A percentile compares a stretch with the other conserved stretches of the same genome.
These are phyloP conservation scores for Musa itinerans DNA, from an alignment of 176 grass and related monocot genomes.

Conservation along the genomic window DNA sequence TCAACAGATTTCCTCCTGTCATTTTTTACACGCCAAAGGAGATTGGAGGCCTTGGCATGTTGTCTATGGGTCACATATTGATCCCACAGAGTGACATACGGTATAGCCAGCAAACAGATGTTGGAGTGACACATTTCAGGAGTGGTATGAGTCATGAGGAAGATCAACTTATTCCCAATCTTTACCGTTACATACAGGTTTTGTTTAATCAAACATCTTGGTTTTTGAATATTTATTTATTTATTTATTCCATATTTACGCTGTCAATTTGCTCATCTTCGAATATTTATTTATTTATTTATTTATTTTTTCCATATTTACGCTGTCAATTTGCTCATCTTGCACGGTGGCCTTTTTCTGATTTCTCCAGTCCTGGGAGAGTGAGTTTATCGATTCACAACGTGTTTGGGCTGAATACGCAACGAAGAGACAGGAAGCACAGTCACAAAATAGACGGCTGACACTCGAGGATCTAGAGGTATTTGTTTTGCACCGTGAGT, in stretches of 20 bases:
- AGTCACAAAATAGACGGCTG: slow-evolving; percentile 80
- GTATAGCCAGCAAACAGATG: slow-evolving; percentile 95
- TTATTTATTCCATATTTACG: too few species aligned
- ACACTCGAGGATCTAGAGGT: slow-evolving; percentile 92
- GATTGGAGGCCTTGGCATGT: slow-evolving; percentile 94
- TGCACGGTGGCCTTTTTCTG: neutral
- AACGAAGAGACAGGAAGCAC: slow-evolving; percentile 97
- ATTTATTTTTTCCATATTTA: too few species aligned
- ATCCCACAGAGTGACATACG: slow-evolving; percentile 93
- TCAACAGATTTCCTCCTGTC: slow-evolving; percentile 67
- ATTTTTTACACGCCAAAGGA: slow-evolving; percentile 99
- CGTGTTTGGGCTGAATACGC: slow-evolving; percentile 99
- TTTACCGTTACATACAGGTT: slow-evolving; percentile 79
- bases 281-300: too few species aligned
- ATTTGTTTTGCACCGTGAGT: neutral
- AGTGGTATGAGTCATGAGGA: slow-evolving; percentile 99
- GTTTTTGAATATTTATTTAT: neutral
- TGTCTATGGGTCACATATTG: slow-evolving; percentile 97
- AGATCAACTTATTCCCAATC: slow-evolving; percentile 94
- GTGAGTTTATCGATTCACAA: slow-evolving; percentile 98
- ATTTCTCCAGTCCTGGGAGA: slow-evolving; percentile 67
- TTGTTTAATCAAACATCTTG: neutral
- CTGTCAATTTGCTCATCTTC: neutral
- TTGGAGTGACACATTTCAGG: slow-evolving; percentile 94
- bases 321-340: neutral